These are phyloP conservation scores for Aureobasidium sp. DNA, from an alignment of 2,329 filamentous ascomycete species.

Conservation along the genomic window DNA sequence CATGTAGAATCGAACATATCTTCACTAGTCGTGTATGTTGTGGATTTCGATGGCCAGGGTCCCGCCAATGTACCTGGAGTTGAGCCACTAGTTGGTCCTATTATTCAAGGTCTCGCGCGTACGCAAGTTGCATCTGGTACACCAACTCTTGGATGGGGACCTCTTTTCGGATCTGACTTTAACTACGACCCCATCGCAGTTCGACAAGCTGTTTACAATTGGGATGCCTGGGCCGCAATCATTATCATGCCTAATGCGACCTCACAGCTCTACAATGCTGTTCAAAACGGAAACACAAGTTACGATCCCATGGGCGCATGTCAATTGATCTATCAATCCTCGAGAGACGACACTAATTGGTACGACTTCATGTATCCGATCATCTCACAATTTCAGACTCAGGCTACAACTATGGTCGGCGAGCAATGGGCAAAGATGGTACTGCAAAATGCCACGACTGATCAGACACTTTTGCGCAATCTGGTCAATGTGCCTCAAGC, in stretches of 20 bases:
- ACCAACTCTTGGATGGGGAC: constrained; percentile 45
- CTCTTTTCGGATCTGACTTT: constrained; percentile 46
- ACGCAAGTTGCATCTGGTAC: constrained; percentile 35
- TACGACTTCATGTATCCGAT: constrained; percentile 46
- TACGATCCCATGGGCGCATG: constrained; percentile 56
- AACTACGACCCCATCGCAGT: constrained; percentile 50
- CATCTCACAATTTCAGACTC: constrained; percentile 41
- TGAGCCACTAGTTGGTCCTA: constrained; percentile 50
- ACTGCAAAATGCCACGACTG: constrained; percentile 35
- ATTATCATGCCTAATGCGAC: constrained; percentile 55
- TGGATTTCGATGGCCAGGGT: constrained; percentile 56
- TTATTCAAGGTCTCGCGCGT: constrained; percentile 42
- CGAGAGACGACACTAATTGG: constrained; percentile 50
- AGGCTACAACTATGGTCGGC: constrained; percentile 45
- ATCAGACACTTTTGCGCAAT: constrained; percentile 35
- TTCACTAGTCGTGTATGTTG: constrained; percentile 49
- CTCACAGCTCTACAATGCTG: constrained; percentile 48
- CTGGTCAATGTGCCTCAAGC: constrained; percentile 46
- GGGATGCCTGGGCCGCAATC: constrained; percentile 54
- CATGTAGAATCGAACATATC: constrained; percentile 43
- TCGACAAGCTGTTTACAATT: constrained; percentile 53
- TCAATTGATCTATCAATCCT: constrained; percentile 50
- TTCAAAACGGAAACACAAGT: constrained; percentile 48
- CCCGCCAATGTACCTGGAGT: constrained; percentile 43
- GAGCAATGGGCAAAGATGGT: constrained; percentile 37